phyloP scores from a whole-genome alignment of 164 flowering plant genomes.

The Buxus sempervirens region DNA sequence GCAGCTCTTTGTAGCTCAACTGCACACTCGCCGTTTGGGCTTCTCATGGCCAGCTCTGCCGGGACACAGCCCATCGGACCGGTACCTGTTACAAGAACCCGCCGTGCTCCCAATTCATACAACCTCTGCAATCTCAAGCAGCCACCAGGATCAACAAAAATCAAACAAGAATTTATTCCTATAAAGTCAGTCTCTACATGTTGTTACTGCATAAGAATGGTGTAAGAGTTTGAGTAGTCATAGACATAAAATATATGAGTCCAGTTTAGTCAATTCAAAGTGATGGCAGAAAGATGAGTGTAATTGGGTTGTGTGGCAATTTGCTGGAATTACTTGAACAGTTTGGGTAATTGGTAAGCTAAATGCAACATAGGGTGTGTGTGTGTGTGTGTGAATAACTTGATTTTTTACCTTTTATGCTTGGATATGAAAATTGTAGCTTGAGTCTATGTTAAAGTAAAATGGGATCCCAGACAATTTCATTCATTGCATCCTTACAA shows the following conservation, averaged over 20 bases:
- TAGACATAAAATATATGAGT: too few species aligned
- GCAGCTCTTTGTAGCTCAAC: slow-evolving; percentile 51
- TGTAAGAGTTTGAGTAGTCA: too few species aligned
- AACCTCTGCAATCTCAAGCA: slow-evolving; percentile 43
- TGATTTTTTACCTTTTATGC: neutral
- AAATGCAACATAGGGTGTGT: neutral
- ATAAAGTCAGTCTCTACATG: too few species aligned
- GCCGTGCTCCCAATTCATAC: slow-evolving; percentile 57
- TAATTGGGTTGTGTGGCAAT: too few species aligned
- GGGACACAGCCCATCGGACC: slow-evolving; percentile 90
- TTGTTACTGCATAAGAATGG: too few species aligned
- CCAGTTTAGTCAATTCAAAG: too few species aligned
- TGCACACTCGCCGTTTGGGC: slow-evolving; percentile 53
- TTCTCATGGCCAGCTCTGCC: slow-evolving; percentile 47
- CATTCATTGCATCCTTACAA: neutral
- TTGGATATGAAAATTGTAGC: neutral
- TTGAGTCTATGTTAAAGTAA: neutral
- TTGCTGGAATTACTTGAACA: too few species aligned
- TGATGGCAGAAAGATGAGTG: too few species aligned
- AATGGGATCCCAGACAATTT: neutral
- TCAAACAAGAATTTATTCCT: too few species aligned
- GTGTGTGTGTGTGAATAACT: neutral
- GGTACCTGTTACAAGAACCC: slow-evolving; percentile 79
- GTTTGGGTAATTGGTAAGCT: too few species aligned
- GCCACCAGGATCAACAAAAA: too few species aligned